phyloP scores from a whole-genome alignment of 345 rosid species.

The Euphorbia peplus region DNA sequence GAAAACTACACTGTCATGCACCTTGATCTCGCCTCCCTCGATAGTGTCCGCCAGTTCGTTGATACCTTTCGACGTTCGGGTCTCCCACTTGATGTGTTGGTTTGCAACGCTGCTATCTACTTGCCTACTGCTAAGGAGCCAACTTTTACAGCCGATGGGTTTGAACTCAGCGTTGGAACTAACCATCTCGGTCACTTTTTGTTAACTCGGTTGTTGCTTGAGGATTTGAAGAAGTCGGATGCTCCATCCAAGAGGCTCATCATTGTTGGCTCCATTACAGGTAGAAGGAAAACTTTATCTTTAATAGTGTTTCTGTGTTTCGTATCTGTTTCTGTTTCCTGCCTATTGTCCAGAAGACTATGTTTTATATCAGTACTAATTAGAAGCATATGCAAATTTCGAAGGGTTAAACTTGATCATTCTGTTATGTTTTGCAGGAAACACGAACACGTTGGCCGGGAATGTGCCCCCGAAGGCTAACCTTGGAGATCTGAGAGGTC shows the following conservation, averaged over 20 bases:
- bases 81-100: conserved; percentile 71
- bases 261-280: conserved; percentile 95
- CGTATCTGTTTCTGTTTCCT: too few species aligned
- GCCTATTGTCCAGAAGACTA: too few species aligned
- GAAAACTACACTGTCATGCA: conserved; percentile 88
- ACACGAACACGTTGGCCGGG: conserved; percentile 94
- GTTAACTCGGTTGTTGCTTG: conserved; percentile 71
- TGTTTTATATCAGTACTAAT: too few species aligned
- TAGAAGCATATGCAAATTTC: background rate
- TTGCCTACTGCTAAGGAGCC: conserved; percentile 89
- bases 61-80: conserved; percentile 55
- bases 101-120: conserved; percentile 94
- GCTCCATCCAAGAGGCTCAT: conserved; percentile 80
- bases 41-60: conserved; percentile 80
- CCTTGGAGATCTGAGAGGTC: conserved; percentile 85
- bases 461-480: conserved; percentile 95
- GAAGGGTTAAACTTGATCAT: background rate
- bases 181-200: conserved; percentile 97
- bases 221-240: conserved; percentile 70
- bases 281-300: conserved; percentile 26
- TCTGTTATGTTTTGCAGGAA: conserved; percentile 41
- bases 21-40: conserved; percentile 85
- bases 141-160: conserved; percentile 85
- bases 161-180: conserved; percentile 91
- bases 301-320: too few species aligned